Conservation (phyloP, 2,329 filamentous ascomycete genomes). For the Chaetomium sp. region DNA sequence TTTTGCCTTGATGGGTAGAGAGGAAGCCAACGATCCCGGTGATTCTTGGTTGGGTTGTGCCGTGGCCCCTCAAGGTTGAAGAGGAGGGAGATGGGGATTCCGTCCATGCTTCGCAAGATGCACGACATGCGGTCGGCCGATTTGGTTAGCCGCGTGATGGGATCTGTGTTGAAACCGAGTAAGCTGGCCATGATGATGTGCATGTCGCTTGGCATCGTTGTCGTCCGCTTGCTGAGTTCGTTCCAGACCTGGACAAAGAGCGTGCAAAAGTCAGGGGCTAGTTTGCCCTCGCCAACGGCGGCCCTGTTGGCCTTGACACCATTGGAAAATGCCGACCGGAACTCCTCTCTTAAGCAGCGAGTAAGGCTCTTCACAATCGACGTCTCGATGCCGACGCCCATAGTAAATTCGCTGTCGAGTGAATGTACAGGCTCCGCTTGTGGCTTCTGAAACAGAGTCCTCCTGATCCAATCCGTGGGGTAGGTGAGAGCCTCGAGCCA, state of each 20-base stretch:
- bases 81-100: slow-evolving; percentile 19
- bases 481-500: slow-evolving; percentile 10
- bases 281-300: slow-evolving; percentile 6
- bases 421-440: not conserved
- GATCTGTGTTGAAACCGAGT: slow-evolving; percentile 18
- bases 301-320: slow-evolving; percentile 15
- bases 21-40: slow-evolving; percentile 20
- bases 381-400: slow-evolving; percentile 7
- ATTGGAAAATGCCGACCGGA: slow-evolving; percentile 16
- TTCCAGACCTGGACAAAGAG: slow-evolving; percentile 21
- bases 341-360: slow-evolving; percentile 13
- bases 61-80: slow-evolving; percentile 17
- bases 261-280: slow-evolving; percentile 18
- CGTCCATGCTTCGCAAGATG: slow-evolving; percentile 20
- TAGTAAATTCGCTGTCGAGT: not conserved
- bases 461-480: slow-evolving; percentile 6
- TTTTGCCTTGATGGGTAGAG: slow-evolving; percentile 16
- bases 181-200: slow-evolving; percentile 19
- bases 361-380: slow-evolving; percentile 15
- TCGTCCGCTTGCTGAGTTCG: slow-evolving; percentile 17
- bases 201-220: slow-evolving; percentile 18
- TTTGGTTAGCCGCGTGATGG: slow-evolving; percentile 13
- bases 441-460: not conserved
- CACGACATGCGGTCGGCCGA: slow-evolving; percentile 18
- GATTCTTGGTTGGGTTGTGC: slow-evolving; percentile 14